Base-by-base conservation (phyloP, 305 asterid genomes). In the Fraxinus greggii region DNA sequence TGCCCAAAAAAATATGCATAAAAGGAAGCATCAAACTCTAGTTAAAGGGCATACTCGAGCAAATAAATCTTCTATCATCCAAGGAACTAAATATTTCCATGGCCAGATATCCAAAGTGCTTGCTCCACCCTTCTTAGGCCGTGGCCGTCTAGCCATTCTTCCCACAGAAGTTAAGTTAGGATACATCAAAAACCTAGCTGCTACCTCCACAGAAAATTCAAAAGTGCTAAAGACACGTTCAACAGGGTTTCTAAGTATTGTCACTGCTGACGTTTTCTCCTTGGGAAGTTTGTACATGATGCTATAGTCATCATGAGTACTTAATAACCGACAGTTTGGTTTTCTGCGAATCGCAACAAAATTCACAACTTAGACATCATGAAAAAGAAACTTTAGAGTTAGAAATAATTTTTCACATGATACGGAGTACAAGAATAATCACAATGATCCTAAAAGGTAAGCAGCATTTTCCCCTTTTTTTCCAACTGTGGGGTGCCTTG, bases 101-200 rank as follows among this genome's bases (percentile, higher is more conserved):
- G 99, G 99, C 99, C 99, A 97, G 86, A 97, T 94, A 72, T 94
- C 97, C 81, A 97, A 90, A 38, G 99, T 97, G 93, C 97, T 92
- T 54, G 92, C 86, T 83, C 91, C 92, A 70, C 88, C 81, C 78
- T 86, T 63, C 89, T 88, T 91, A 45, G 86, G 84, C 36, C 95
- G 94, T 81, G 88, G 74, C 33, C 86, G 91, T 51, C 84, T 86
- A 54, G 90, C 77, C 90, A 89, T 88, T 90, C 80, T 90, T 69
- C 88, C 85, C 73, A 91, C 94, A 29, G 97, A 94, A 77, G 99
- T 93, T 79, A 97, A 86, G 90, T 97, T 97, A 80, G 98, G 97
- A 87, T 93, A 96, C 84, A 90, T 87, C 90, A 97, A 83, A 84
- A 93, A 97, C 90, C 98, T 92, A 75, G 99, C 93, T 45, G 98